A percentile compares a stretch with the other conserved stretches of the same genome.
phyloP scores from a whole-genome alignment of 768 basidiomycete genomes.

The Terana coerulea region DNA sequence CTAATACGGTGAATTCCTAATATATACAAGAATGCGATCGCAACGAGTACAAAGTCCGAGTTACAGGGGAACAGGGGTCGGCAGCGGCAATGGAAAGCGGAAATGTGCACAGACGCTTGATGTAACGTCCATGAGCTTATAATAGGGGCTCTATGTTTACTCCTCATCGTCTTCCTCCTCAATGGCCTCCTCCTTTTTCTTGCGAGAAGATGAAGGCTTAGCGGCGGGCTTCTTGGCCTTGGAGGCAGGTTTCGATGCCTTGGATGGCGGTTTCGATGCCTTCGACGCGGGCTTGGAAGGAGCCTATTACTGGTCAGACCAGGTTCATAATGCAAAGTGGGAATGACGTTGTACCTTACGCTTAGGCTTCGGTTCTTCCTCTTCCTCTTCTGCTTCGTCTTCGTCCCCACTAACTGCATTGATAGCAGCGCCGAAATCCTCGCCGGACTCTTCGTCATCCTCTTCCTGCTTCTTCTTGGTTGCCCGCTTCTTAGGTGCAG shows the following conservation, averaged over 20 bases:
- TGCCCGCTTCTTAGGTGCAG: conserved; percentile 40
- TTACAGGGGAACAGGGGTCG: no score
- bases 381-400: conserved; percentile 44
- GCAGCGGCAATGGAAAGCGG: no score
- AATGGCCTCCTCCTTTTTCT: conserved; percentile 19
- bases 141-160: not conserved
- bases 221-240: conserved; percentile 10
- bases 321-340: conserved; percentile 9
- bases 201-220: conserved; percentile 20
- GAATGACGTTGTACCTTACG: conserved; percentile 51
- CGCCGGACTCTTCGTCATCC: conserved; percentile 39
- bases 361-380: conserved; percentile 66
- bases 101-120: no score
- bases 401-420: conserved; percentile 38
- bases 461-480: conserved; percentile 40
- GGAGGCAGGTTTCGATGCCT: conserved; percentile 6
- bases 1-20: no score
- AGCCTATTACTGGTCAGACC: conserved; percentile 18
- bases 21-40: no score
- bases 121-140: no score
- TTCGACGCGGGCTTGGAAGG: conserved; percentile 13
- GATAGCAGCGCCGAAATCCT: conserved; percentile 44
- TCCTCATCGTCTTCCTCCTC: conserved; percentile 21
- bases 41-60: no score
- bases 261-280: not conserved